These are phyloP conservation scores for Fusarium solani-melongenae DNA, from an alignment of 2,329 filamentous ascomycete genomes.

Conservation along the genomic window DNA sequence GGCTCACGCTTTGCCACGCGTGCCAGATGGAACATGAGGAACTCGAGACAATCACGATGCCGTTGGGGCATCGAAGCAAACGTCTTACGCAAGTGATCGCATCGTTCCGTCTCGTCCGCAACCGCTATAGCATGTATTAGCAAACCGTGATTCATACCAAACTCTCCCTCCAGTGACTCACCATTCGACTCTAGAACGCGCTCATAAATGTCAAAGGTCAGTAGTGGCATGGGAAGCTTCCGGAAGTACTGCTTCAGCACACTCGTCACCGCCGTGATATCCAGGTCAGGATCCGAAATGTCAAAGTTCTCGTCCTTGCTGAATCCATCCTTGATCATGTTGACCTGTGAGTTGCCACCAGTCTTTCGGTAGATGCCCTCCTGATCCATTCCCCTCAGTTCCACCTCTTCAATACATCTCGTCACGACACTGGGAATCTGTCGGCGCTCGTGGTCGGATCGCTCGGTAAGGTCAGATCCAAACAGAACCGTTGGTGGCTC, in stretches of 20 bases:
- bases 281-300: conserved; percentile 91
- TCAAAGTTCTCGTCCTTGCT: conserved; percentile 88
- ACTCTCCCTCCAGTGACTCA: conserved; percentile 55
- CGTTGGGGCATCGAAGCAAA: conserved; percentile 83
- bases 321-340: conserved; percentile 90
- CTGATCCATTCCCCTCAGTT: conserved; percentile 94
- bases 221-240: conserved; percentile 86
- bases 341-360: conserved; percentile 90
- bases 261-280: conserved; percentile 96
- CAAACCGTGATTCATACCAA: neutral
- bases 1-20: conserved; percentile 84
- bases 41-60: conserved; percentile 91
- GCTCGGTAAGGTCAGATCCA: conserved; percentile 86
- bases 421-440: conserved; percentile 92
- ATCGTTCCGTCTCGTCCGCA: conserved; percentile 73
- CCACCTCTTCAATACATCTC: conserved; percentile 96
- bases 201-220: conserved; percentile 95
- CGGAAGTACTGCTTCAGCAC: conserved; percentile 98
- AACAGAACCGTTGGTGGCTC: conserved; percentile 76
- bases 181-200: conserved; percentile 82
- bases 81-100: conserved; percentile 76
- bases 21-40: conserved; percentile 91
- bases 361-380: conserved; percentile 99
- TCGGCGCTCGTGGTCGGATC: conserved; percentile 87
- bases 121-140: conserved; percentile 62